Base-by-base conservation (phyloP, 441 rosid species). In the Populus hybrid region DNA sequence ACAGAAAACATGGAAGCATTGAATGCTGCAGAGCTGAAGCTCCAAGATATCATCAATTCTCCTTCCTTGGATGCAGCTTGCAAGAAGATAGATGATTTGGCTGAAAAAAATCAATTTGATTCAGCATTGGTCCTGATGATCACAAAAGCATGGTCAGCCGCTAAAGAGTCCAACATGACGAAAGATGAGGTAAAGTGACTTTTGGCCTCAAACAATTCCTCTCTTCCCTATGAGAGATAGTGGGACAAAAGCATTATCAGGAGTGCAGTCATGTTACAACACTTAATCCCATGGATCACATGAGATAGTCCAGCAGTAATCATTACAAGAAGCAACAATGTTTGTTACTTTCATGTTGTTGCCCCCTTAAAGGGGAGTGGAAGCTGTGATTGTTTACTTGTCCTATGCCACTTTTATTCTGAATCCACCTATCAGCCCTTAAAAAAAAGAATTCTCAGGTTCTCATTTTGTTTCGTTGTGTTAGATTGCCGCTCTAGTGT, bases 101-200 rank as follows among this genome's bases (percentile, higher is more conserved):
- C 95, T 59, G 88, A 84, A 76, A 91, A 89, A 88, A 91, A 94
- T 80, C 91, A 94, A 81, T 92, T 94, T 50, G 95, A 94, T 90
- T 90, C 97, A 9, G 90, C 97, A 9, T 80, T 90, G 88, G 89
- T 87, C 81, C 86, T 89, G 84, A 90, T 92, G 97, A 90, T 92
- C 81, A 88, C 97, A 36, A 94, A 92, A 87, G 98, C 98, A 35
- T 94, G 98, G 98, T 92, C 97, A 53, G 91, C 90, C 74, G 95
- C 95, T 67, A 94, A 91, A 81, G 98, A 94, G 78, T 87, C 95
- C 16, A 86, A 84, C 87, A 83, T 91, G 95, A 90, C 88, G 81
- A 92, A 90, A 87, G 97, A 91, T 70, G 97, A 92, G 96, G 97
- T 91, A 80, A 79, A 12, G n/a, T 26, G 50, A 35, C 23, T 69